Base-by-base conservation (phyloP, 306 rosid species). In the Pterocarpus macrocarpus region DNA sequence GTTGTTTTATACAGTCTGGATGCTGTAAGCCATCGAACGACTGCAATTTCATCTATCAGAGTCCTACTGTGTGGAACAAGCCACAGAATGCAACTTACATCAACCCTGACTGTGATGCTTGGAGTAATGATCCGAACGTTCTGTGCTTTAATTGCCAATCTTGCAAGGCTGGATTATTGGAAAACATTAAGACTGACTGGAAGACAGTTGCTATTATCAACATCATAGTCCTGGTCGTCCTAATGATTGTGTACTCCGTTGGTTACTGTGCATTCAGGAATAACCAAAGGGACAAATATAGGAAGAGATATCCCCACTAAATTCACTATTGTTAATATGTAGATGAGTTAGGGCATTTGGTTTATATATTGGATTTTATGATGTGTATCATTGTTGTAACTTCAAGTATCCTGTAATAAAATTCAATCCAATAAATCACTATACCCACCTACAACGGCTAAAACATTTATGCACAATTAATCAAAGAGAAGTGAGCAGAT, bases 221-320 rank as follows among this genome's bases (percentile, higher is more conserved):
- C 82, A 73, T 90, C 10, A 75, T 90, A 9, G n/a, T 90, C 86
- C 75, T 92, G 2, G 11, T 94, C 53, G 71, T 92, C 85, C 97
- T 92, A 47, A 69, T 88, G 15, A 55, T 91, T n/a, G 91, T 95
- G 2, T 95, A 91, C 83, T 85, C 97, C 1, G 22, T 91, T 30
- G 98, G 97, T 2, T 92, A 97, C 71, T 92, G 97, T 34, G 97
- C 97, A 3, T 95, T 92, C 91, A 86, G 95, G 83, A 92, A 95
- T 85, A 90, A 69, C 72, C 86, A 91, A 70, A 75, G 39, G 50
- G 97, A 89, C 52, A 75, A 88, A 5, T 6, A 43, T 63, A 89
- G 85, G 84, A 88, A 75, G 53, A 56, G 80, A 50, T 78, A 52
- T 68, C 36, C 35, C 30, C 7, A n/a, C 33, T 53, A 52, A 9